Evolutionary conservation across 805 yeast species (phyloP).

Genomic region (Yamadazyma scolyti): DNA sequence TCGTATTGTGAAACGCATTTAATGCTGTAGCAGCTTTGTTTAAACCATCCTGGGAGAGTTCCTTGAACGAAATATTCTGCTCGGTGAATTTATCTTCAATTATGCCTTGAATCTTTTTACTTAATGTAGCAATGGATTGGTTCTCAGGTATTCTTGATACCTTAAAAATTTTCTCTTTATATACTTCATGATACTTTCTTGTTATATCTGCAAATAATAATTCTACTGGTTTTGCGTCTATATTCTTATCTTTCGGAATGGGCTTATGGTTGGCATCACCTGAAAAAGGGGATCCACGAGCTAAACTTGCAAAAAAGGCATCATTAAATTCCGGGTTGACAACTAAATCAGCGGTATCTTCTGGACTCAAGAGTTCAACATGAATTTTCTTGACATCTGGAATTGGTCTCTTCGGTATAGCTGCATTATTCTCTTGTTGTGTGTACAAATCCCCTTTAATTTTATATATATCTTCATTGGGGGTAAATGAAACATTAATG

Average conservation of each 20-base stretch:
- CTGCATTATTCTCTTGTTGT: constrained; percentile 26
- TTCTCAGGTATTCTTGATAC: constrained; percentile 14
- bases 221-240: constrained; percentile 12
- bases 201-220: constrained; percentile 26
- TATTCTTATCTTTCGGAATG: constrained; percentile 13
- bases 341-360: constrained; percentile 30
- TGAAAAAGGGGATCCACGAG: constrained; percentile 22
- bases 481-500: constrained; percentile 5
- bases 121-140: constrained; percentile 9
- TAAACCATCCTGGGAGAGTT: constrained; percentile 1
- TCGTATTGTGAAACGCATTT: constrained; percentile 15
- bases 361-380: constrained; percentile 30
- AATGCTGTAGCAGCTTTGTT: constrained; percentile 11
- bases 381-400: constrained; percentile 13
- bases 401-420: constrained; percentile 29
- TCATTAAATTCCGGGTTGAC: constrained; percentile 26
- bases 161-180: constrained; percentile 16
- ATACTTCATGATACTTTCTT: constrained; percentile 25
- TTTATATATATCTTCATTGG: constrained; percentile 3
- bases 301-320: constrained; percentile 24
- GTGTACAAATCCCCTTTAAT: constrained; percentile 12
- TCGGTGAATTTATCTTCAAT: neutral
- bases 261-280: constrained; percentile 24
- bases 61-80: neutral
- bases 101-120: neutral